Conservation (phyloP, 768 basidiomycete species). For the Mycena floridula region DNA sequence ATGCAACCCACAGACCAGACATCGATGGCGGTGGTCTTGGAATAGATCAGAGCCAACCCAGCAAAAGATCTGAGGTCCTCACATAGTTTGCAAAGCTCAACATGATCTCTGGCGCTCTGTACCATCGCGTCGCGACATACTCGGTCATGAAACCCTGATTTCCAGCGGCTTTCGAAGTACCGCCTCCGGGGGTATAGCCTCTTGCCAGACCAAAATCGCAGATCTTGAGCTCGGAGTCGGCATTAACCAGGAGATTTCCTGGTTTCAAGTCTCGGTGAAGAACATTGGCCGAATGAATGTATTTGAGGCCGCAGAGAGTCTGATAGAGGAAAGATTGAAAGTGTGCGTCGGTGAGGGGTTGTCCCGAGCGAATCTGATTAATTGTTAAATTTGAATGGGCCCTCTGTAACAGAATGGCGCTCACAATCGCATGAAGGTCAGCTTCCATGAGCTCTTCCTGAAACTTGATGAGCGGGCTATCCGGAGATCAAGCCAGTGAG, state of each 20-base stretch:
- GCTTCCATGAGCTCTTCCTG: constrained; percentile 99
- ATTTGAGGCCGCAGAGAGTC: constrained; percentile 96
- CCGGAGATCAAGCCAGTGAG: too few relatives aligned
- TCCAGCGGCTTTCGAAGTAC: constrained; percentile 63
- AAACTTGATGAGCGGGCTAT: too few relatives aligned
- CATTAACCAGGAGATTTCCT: constrained; percentile 93
- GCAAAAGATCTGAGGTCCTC: constrained; percentile 21
- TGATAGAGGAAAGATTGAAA: constrained; percentile 98
- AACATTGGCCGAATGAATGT: constrained; percentile 98
- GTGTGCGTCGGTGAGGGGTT: constrained; percentile 84
- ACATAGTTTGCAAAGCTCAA: constrained; percentile 93
- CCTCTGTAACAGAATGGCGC: constrained; percentile 14
- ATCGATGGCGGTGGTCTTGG: constrained; percentile 85
- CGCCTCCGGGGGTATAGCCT: constrained; percentile 84
- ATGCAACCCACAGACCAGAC: constrained; percentile 98
- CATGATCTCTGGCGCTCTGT: constrained; percentile 99
- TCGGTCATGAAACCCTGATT: constrained; percentile 99
- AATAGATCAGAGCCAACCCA: constrained; percentile 10
- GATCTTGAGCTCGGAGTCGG: constrained; percentile 97
- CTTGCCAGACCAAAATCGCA: constrained; percentile 98
- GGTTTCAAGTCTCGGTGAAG: constrained; percentile 94
- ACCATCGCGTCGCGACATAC: constrained; percentile 99
- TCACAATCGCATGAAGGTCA: constrained; percentile 95
- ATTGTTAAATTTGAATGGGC: constrained; percentile 2
- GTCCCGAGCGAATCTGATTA: constrained; percentile 73